Percentiles rank a stretch among this genome's conserved stretches.
Conservation (phyloP, 2,329 filamentous ascomycete genomes). For the Penicillium palitans region DNA sequence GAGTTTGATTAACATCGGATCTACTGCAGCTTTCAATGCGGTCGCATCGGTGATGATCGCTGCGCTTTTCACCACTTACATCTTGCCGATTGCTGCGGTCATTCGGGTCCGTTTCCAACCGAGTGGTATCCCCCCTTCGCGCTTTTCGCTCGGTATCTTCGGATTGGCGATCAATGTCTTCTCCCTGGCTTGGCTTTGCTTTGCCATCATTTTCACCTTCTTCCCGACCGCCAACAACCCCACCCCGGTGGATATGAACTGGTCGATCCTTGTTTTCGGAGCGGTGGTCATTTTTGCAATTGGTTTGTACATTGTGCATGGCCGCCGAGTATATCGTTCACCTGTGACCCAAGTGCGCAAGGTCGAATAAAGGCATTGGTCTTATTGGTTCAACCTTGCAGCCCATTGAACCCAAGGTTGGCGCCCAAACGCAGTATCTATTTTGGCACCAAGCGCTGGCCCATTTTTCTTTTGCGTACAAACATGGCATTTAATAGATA, state of each 20-base stretch:
- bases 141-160: slow-evolving; percentile 29
- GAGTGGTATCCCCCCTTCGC: slow-evolving; percentile 22
- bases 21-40: slow-evolving; percentile 54
- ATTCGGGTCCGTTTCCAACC: slow-evolving; percentile 24
- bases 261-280: slow-evolving; percentile 29
- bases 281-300: slow-evolving; percentile 27
- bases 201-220: slow-evolving; percentile 33
- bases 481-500: slow-evolving; percentile 13
- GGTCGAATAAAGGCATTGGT: slow-evolving; percentile 5
- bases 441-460: slow-evolving; percentile 4
- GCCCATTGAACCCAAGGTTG: no score
- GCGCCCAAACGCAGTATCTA: background rate
- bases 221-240: slow-evolving; percentile 31
- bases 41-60: slow-evolving; percentile 55
- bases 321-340: slow-evolving; percentile 23
- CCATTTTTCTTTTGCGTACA: background rate
- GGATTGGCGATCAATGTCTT: slow-evolving; percentile 33
- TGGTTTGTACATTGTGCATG: slow-evolving; percentile 23
- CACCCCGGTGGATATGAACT: slow-evolving; percentile 26
- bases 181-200: slow-evolving; percentile 29
- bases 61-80: slow-evolving; percentile 54
- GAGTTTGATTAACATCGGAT: slow-evolving; percentile 55
- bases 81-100: slow-evolving; percentile 40
- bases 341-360: slow-evolving; percentile 28
- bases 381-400: background rate